phyloP scores from a whole-genome alignment of 2,329 filamentous ascomycete genomes.

The Scedosporium boydii region DNA sequence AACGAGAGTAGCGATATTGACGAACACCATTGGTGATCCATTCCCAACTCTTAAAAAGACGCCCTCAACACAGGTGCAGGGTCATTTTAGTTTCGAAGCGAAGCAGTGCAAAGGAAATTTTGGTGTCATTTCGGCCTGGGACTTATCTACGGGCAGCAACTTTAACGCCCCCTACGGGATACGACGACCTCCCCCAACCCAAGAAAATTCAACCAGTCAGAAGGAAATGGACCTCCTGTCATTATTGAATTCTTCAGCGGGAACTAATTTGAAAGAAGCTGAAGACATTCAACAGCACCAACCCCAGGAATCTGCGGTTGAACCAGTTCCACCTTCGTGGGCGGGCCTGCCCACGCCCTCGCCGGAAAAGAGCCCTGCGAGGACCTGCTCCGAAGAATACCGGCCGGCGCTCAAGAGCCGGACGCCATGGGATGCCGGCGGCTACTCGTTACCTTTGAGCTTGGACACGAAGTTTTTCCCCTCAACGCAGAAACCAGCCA shows the following conservation, averaged over 20 bases:
- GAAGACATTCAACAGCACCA: slow-evolving; percentile 1
- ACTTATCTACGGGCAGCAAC: neutral
- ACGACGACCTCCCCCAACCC: neutral
- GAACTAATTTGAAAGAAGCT: neutral
- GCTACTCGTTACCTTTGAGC: slow-evolving; percentile 35
- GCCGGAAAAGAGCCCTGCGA: slow-evolving; percentile 1
- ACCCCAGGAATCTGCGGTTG: neutral
- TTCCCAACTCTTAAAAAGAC: neutral
- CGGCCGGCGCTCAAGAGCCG: slow-evolving; percentile 20
- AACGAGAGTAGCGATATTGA: neutral
- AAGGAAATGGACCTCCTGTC: slow-evolving; percentile 30
- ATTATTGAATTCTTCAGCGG: slow-evolving; percentile 27
- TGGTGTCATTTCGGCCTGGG: neutral
- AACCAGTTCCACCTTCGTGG: neutral
- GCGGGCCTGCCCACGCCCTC: slow-evolving; percentile 5
- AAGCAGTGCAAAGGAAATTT: neutral
- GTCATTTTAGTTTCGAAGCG: neutral
- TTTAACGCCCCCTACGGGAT: neutral
- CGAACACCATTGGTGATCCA: neutral
- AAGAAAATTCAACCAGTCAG: neutral
- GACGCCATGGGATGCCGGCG: slow-evolving; percentile 42
- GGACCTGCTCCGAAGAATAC: neutral
- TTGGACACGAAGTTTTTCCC: slow-evolving; percentile 25
- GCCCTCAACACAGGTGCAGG: neutral
- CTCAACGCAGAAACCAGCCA: slow-evolving; percentile 13